phyloP scores from a whole-genome alignment of 108 stramenopile species.

The Asterionellopsis glacialis region DNA sequence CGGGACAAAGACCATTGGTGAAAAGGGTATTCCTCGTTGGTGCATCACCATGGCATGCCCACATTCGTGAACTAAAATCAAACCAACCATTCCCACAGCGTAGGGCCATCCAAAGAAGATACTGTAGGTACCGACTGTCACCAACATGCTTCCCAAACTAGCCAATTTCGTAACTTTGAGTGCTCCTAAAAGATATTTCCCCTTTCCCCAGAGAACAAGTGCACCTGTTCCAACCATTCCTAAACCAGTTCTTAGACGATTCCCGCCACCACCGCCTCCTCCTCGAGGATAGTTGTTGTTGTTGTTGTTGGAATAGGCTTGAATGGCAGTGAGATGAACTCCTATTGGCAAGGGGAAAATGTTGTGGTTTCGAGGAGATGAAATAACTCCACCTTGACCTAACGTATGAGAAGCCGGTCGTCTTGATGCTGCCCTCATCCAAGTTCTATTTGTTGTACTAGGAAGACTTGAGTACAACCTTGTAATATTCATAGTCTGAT shows the following conservation, averaged over 20 bases:
- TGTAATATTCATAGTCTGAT: too few relatives aligned
- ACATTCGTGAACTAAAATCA: slow-evolving; percentile 83
- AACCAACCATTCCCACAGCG: slow-evolving; percentile 87
- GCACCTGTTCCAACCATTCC: slow-evolving; percentile 58
- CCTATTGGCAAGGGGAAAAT: too few relatives aligned
- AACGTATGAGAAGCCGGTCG: too few relatives aligned
- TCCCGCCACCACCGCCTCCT: too few relatives aligned
- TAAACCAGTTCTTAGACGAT: slow-evolving; percentile 8
- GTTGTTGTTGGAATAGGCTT: too few relatives aligned
- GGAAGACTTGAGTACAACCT: too few relatives aligned
- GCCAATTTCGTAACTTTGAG: slow-evolving; percentile 90
- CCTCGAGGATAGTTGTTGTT: too few relatives aligned
- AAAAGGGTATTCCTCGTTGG: slow-evolving; percentile 74
- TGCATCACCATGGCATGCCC: slow-evolving; percentile 86
- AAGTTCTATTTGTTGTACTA: too few relatives aligned
- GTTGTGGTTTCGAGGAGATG: too few relatives aligned
- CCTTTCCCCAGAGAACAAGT: slow-evolving; percentile 69
- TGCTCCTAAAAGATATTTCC: slow-evolving; percentile 83
- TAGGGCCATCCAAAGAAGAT: slow-evolving; percentile 88
- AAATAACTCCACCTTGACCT: too few relatives aligned
- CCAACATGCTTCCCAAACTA: slow-evolving; percentile 79
- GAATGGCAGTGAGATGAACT: too few relatives aligned
- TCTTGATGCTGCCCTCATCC: too few relatives aligned
- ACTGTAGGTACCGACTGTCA: slow-evolving; percentile 80
- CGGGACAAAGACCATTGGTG: slow-evolving; percentile 90